Conservation (phyloP, 306 rosid genomes). For the Benincasa hispida region DNA sequence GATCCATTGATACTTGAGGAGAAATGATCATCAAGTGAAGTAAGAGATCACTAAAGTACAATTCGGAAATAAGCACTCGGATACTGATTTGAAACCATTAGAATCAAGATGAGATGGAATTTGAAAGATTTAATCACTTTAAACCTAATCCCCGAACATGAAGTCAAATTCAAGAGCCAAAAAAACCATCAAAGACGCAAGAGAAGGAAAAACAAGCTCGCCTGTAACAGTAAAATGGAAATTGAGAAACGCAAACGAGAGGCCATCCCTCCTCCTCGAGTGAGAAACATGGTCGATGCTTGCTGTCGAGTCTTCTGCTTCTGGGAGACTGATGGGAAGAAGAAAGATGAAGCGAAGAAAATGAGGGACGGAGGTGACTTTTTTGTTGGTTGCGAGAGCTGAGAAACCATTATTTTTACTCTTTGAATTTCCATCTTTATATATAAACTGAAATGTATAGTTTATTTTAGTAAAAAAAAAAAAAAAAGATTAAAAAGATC, state of each 20-base stretch:
- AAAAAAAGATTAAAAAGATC: too few relatives aligned
- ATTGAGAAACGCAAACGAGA: conserved; percentile 17
- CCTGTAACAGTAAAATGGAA: conserved; percentile 39
- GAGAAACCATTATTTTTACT: neutral
- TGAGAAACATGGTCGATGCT: neutral
- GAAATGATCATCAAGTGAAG: neutral
- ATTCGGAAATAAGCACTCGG: neutral
- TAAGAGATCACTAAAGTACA: neutral
- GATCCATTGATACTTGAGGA: neutral
- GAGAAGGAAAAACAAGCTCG: neutral
- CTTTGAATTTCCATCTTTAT: neutral
- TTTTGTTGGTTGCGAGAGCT: neutral
- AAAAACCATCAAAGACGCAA: neutral
- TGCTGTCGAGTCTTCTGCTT: neutral
- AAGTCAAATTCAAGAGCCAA: neutral
- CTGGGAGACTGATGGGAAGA: neutral
- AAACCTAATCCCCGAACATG: neutral
- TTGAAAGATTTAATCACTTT: neutral
- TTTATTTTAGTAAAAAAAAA: too few relatives aligned
- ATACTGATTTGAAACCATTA: neutral
- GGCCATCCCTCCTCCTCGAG: conserved; percentile 12
- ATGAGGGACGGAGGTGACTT: neutral
- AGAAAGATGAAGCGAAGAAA: neutral
- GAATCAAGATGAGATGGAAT: neutral
- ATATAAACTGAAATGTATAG: neutral